phyloP scores from a whole-genome alignment of 176 grass and related monocot genomes.

The Aegilops umbellulata region DNA sequence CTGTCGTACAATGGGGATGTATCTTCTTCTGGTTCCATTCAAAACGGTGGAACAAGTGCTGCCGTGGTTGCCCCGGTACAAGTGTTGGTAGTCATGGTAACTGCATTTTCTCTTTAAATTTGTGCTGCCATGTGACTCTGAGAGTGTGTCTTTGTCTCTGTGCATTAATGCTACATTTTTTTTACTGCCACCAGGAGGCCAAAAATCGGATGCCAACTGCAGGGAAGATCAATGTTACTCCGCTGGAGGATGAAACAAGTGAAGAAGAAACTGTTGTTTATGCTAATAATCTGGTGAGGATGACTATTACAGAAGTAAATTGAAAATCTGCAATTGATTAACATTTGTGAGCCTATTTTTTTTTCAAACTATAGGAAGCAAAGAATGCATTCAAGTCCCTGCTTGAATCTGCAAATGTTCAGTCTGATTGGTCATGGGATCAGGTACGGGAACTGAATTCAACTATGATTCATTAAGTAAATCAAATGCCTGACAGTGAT shows the following conservation, averaged over 20 bases:
- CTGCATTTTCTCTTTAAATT: not conserved
- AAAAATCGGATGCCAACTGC: slow-evolving; percentile 64
- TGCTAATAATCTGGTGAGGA: slow-evolving; percentile 81
- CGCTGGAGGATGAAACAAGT: slow-evolving; percentile 68
- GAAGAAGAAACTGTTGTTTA: slow-evolving; percentile 70
- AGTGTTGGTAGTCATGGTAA: slow-evolving; percentile 16
- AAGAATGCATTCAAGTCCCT: slow-evolving; percentile 90
- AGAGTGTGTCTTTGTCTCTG: not conserved
- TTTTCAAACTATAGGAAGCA: slow-evolving; percentile 56
- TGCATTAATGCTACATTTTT: not conserved
- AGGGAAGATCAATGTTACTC: slow-evolving; percentile 67
- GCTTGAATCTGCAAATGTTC: slow-evolving; percentile 72
- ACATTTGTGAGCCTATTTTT: not conserved
- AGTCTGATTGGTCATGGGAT: slow-evolving; percentile 96
- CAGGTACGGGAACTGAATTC: slow-evolving; percentile 49
- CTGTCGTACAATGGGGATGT: slow-evolving; percentile 28
- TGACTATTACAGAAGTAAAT: slow-evolving; percentile 17
- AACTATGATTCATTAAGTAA: not conserved
- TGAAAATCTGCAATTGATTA: not conserved
- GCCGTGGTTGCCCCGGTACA: slow-evolving; percentile 24
- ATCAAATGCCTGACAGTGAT: slow-evolving; percentile 26
- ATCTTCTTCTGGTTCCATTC: slow-evolving; percentile 26
- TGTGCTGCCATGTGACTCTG: not conserved
- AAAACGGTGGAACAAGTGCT: slow-evolving; percentile 36
- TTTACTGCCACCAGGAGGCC: slow-evolving; percentile 55